Conservation (phyloP, 768 basidiomycete species). For the Chiua virens region DNA sequence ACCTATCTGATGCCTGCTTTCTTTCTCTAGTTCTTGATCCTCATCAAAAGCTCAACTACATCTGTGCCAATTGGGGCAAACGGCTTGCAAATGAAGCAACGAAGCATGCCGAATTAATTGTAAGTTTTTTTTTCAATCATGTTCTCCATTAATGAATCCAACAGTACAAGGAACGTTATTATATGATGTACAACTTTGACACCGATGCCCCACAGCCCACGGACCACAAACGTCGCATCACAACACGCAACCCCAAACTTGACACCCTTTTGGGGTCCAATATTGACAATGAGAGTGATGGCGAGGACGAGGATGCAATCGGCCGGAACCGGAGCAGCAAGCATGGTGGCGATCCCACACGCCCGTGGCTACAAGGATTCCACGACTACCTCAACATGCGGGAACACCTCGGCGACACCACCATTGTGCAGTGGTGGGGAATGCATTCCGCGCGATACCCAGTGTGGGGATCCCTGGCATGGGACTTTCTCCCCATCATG, state of each 20-base stretch:
- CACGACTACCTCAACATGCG: slow-evolving; percentile 4
- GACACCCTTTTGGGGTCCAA: neutral
- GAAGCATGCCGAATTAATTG: neutral
- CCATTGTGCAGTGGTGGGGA: slow-evolving; percentile 7
- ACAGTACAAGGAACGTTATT: slow-evolving; percentile 6
- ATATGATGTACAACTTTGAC: neutral
- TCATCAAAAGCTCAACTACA: slow-evolving; percentile 7
- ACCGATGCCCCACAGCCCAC: neutral
- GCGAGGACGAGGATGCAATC: neutral
- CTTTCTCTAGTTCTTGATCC: slow-evolving; percentile 1
- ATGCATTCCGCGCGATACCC: neutral
- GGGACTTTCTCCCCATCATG: slow-evolving; percentile 6
- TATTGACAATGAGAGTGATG: neutral
- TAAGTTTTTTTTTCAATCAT: neutral
- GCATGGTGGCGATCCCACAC: neutral
- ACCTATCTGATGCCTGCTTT: neutral
- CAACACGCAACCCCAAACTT: slow-evolving; percentile 4
- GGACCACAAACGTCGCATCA: neutral
- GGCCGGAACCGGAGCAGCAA: neutral
- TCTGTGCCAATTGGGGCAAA: slow-evolving; percentile 1
- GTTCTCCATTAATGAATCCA: neutral
- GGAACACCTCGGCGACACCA: neutral
- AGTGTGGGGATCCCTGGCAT: slow-evolving; percentile 3
- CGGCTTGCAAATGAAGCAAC: neutral
- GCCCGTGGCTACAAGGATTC: slow-evolving; percentile 6